phyloP scores from a whole-genome alignment of 1,284 basidiomycete genomes.

The Crepidotus sp. region DNA sequence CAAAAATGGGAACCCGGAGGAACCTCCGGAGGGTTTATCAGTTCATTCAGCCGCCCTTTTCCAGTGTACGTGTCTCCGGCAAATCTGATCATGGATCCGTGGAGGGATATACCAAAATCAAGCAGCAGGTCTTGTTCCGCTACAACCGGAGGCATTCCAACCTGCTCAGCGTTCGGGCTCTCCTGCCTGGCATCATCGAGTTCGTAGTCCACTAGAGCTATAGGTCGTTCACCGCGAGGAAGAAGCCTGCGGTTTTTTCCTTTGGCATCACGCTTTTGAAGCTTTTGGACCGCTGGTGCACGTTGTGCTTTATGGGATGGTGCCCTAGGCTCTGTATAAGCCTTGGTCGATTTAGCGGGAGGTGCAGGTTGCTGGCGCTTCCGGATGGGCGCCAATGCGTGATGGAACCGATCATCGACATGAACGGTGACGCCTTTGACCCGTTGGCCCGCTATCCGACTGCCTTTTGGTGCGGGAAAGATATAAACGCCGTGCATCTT shows the following conservation, averaged over 20 bases:
- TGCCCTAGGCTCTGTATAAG: not conserved
- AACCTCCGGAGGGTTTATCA: conserved; percentile 29
- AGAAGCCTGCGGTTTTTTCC: not conserved
- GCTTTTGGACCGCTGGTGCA: no score
- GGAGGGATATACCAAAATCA: conserved; percentile 40
- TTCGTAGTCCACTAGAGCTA: not conserved
- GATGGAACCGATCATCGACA: conserved; percentile 27
- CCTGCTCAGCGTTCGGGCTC: no score
- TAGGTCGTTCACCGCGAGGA: conserved; percentile 5
- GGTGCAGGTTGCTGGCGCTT: conserved; percentile 11
- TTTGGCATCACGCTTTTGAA: no score
- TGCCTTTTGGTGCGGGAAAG: conserved; percentile 4
- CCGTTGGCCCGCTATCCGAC: conserved; percentile 8
- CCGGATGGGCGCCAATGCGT: conserved; percentile 32
- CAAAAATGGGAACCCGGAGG: conserved; percentile 21
- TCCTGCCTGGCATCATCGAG: not conserved
- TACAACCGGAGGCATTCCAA: conserved; percentile 1
- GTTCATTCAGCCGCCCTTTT: conserved; percentile 47
- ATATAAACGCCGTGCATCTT: conserved; percentile 10
- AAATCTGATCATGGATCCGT: conserved; percentile 42
- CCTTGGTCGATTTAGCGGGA: not conserved
- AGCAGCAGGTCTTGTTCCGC: conserved; percentile 25
- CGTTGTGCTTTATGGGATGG: no score
- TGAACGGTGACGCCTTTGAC: conserved; percentile 4
- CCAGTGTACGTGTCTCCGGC: conserved; percentile 41